Conservation (phyloP, 1,284 basidiomycete genomes). For the Bondarzewia mesenterica region DNA sequence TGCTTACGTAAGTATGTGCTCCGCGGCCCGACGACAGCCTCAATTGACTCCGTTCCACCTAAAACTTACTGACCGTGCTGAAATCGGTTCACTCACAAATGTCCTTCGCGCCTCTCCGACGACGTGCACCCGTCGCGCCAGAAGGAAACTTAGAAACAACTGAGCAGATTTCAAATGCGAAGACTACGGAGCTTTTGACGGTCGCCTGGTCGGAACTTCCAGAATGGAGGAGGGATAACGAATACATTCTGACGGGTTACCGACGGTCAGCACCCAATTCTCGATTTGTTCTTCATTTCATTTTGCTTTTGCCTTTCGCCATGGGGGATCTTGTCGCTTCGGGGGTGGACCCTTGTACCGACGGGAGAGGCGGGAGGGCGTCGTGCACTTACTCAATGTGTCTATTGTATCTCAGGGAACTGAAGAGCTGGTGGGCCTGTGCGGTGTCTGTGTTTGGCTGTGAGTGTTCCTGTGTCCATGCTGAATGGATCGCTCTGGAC, state of each 20-base stretch:
- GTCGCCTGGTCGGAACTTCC: constrained; percentile 58
- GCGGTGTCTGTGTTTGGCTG: constrained; percentile 65
- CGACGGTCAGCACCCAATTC: constrained; percentile 41
- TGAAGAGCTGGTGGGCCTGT: constrained; percentile 59
- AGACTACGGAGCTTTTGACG: constrained; percentile 21
- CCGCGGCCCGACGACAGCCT: no score
- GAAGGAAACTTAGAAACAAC: neutral
- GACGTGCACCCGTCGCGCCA: neutral
- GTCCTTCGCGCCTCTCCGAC: neutral
- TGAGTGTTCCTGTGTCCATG: constrained; percentile 32
- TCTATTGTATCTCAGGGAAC: constrained; percentile 34
- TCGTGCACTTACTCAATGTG: neutral
- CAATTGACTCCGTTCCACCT: no score
- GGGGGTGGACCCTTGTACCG: no score
- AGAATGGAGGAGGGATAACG: constrained; percentile 70
- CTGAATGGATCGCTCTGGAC: constrained; percentile 1
- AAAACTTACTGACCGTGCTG: no score
- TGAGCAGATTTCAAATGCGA: neutral
- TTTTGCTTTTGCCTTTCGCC: constrained; percentile 2
- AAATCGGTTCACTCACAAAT: no score
- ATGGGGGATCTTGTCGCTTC: neutral
- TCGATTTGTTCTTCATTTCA: neutral
- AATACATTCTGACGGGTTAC: constrained; percentile 68
- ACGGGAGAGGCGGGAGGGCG: neutral
- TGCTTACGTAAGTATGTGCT: no score